These are phyloP conservation scores for Cyberlindnera nakhonratchasimensis DNA, from an alignment of 805 yeast species.

Conservation along the genomic window DNA sequence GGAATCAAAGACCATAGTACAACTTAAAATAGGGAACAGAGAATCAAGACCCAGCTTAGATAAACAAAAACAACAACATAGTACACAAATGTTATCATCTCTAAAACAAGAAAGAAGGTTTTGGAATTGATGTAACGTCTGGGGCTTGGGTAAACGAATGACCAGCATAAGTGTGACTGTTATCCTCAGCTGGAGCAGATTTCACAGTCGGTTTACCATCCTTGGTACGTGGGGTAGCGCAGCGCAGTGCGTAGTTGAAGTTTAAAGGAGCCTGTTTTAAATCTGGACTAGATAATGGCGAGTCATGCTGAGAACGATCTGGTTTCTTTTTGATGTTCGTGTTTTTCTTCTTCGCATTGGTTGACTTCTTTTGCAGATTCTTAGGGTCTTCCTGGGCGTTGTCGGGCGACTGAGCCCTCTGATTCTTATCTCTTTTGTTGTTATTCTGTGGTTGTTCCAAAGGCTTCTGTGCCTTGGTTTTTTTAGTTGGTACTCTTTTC, in stretches of 20 bases:
- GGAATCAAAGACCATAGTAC: too few relatives aligned
- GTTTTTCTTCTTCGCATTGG: not conserved
- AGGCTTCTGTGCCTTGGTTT: not conserved
- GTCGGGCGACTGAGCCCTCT: not conserved
- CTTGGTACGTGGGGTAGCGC: not conserved
- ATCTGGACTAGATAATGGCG: conserved; percentile 3
- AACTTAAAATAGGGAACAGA: too few relatives aligned
- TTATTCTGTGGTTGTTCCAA: not conserved
- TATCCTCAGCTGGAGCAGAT: not conserved
- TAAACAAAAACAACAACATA: too few relatives aligned
- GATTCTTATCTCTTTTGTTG: not conserved
- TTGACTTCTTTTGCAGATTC: not conserved
- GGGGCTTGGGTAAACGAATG: conserved; percentile 1
- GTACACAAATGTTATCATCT: too few relatives aligned
- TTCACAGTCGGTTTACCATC: not conserved
- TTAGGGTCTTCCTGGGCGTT: not conserved
- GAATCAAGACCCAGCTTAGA: too few relatives aligned
- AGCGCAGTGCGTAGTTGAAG: not conserved
- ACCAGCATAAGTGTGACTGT: not conserved
- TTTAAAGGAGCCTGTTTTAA: not conserved
- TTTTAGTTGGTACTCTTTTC: not conserved
- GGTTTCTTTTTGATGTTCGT: not conserved
- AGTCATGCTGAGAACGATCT: not conserved
- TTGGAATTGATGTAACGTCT: conserved; percentile 1
- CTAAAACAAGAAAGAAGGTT: conserved; percentile 45